phyloP scores from a whole-genome alignment of 2,329 filamentous ascomycete species.

The Ascochyta lentis region DNA sequence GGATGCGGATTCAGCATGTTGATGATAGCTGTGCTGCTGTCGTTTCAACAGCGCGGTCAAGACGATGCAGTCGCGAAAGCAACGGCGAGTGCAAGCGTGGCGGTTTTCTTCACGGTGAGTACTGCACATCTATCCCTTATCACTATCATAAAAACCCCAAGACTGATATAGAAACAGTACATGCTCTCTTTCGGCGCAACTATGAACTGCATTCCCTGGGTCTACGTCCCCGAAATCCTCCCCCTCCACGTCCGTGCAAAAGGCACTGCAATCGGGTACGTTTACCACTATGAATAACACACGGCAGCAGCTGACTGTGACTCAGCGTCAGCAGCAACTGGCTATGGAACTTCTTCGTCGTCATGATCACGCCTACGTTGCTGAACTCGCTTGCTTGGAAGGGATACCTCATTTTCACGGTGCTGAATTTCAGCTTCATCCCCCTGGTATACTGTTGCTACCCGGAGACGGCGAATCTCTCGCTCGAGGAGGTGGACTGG shows the following conservation, averaged over 20 bases:
- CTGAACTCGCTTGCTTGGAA: conserved; percentile 59
- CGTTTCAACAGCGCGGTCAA: conserved; percentile 46
- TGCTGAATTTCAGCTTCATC: conserved; percentile 55
- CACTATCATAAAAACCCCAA: no score
- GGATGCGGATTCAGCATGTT: conserved; percentile 41
- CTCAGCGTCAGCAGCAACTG: conserved; percentile 54
- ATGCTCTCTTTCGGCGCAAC: conserved; percentile 36
- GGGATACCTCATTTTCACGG: conserved; percentile 61
- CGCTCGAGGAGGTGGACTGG: conserved; percentile 47
- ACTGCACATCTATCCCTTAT: not conserved
- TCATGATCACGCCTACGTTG: conserved; percentile 61
- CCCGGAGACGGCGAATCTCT: conserved; percentile 45
- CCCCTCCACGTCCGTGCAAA: conserved; percentile 59
- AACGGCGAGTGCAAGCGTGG: conserved; percentile 55
- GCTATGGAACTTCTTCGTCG: conserved; percentile 59
- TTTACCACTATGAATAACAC: no score
- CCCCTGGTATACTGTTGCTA: conserved; percentile 57
- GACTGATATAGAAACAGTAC: conserved; percentile 14
- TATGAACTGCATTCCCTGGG: conserved; percentile 54
- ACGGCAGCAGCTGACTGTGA: no score
- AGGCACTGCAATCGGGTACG: conserved; percentile 55
- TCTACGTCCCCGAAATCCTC: conserved; percentile 59
- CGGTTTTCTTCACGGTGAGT: conserved; percentile 57
- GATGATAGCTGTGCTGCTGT: conserved; percentile 50
- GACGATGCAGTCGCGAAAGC: conserved; percentile 43